Evolutionary conservation across 495 filamentous ascomycete genomes (phyloP), one percentile per base, ranked within the genome.

Genomic region (Venustampulla echinocandica): DNA sequence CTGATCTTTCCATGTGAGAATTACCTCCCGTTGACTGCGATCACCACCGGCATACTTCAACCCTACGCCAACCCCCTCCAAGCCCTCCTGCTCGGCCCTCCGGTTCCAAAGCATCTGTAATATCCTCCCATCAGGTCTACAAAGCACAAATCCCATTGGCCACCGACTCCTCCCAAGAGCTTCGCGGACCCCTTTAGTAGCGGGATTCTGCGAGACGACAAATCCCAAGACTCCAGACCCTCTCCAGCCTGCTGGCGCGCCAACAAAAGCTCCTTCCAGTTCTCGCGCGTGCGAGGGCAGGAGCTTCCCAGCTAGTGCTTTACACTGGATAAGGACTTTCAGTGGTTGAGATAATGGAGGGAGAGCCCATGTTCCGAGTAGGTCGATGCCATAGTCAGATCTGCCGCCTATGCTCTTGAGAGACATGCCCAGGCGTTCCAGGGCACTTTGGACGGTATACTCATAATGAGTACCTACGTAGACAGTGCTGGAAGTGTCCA

Each of bases 351-450:
- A 35, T 49, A 58, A 28, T 3, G 69, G 64, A 9, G 81, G 79
- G 5, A 87, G 62, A 10, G 69, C 63, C 90, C 90, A 97, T 14
- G 77, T 77, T 18, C 89, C 90, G 2, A 87, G 65, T 0, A 96
- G 74, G 61, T 97, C 90, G 58, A 94, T 85, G 24, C 90, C 90
- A 40, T 65, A 69, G 64, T 97, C 90, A 13, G 75, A 76, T 21
- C 67, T 69, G 28, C 85, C 83, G 52, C 92, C 92, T 13, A 82
- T 75, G 35, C 87, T 82, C 36, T 70, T 67, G 3, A 96, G 74
- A 22, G 59, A 56, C 66, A 97, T 84, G 30, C 74, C 77, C 32
- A 81, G 73, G 5, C 60, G 63, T 7, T 70, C 59, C 0, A 96
- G 79, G 13, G 77, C 67, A n/a, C 59, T 48, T 30, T 76, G 74